Conservation (phyloP, 495 filamentous ascomycete genomes). For the Trypethelium eluteriae region DNA sequence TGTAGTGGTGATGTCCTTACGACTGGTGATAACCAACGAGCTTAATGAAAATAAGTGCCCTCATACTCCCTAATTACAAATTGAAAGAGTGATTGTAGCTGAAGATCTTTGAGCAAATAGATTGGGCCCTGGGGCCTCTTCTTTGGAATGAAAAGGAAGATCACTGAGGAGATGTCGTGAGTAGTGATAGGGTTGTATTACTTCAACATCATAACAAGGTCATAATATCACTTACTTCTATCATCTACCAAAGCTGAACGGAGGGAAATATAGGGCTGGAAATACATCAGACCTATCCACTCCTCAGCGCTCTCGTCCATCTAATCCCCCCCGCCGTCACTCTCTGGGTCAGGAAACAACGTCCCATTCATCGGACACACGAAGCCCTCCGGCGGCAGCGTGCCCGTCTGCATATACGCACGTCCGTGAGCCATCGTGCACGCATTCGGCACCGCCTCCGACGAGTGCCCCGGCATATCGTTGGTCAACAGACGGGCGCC, state of each 20-base stretch:
- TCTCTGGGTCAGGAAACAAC: not conserved
- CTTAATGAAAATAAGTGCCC: not conserved
- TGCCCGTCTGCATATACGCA: not conserved
- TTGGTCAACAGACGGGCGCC: slow-evolving; percentile 45
- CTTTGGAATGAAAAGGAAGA: not conserved
- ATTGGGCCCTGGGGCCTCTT: not conserved
- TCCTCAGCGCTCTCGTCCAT: too few species aligned
- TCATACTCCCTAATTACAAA: not conserved
- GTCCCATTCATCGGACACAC: not conserved
- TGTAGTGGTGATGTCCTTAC: not conserved
- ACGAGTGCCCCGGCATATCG: slow-evolving; percentile 24
- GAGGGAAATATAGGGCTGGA: too few species aligned
- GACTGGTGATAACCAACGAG: not conserved
- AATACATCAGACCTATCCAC: too few species aligned
- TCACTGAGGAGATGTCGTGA: not conserved
- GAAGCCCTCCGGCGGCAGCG: not conserved
- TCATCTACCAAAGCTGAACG: too few species aligned
- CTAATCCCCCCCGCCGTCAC: too few species aligned
- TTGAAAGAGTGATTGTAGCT: not conserved
- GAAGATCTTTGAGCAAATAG: not conserved
- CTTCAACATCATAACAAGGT: too few species aligned
- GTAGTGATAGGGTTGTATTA: too few species aligned
- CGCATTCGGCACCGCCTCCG: not conserved
- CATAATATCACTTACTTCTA: too few species aligned
- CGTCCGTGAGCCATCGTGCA: not conserved